These are phyloP conservation scores for Nigrospora oryzae DNA, from an alignment of 2,329 filamentous ascomycete genomes.

Conservation along the genomic window DNA sequence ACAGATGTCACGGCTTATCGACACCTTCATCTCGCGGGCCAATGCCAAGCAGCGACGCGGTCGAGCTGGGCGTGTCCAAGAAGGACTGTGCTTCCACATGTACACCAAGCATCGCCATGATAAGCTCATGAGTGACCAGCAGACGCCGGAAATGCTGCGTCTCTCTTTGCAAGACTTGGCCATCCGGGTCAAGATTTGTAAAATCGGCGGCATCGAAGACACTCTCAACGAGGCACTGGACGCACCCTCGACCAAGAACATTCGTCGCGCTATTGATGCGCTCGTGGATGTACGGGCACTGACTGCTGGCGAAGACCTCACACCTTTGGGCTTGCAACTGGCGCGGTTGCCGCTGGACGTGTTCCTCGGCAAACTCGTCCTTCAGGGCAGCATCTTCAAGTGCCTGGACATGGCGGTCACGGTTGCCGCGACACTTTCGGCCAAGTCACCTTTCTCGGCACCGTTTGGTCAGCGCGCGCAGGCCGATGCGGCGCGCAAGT, in stretches of 20 bases:
- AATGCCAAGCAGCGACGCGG: slow-evolving; percentile 94
- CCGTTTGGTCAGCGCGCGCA: slow-evolving; percentile 78
- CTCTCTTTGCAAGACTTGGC: slow-evolving; percentile 91
- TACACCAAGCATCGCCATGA: slow-evolving; percentile 90
- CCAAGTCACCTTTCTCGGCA: slow-evolving; percentile 86
- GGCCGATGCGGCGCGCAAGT: slow-evolving; percentile 68
- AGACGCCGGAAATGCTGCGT: slow-evolving; percentile 93
- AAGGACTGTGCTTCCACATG: slow-evolving; percentile 90
- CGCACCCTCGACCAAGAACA: slow-evolving; percentile 84
- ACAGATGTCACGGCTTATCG: slow-evolving; percentile 82
- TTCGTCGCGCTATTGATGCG: slow-evolving; percentile 84
- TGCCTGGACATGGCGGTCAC: slow-evolving; percentile 89
- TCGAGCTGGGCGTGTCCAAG: slow-evolving; percentile 88
- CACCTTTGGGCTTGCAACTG: slow-evolving; percentile 76
- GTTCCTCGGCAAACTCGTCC: slow-evolving; percentile 86
- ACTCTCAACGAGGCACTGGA: slow-evolving; percentile 84
- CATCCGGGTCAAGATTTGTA: slow-evolving; percentile 95
- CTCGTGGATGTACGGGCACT: slow-evolving; percentile 88
- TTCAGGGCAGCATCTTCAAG: slow-evolving; percentile 78
- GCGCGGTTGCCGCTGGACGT: slow-evolving; percentile 88
- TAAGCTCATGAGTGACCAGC: slow-evolving; percentile 76
- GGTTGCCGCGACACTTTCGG: slow-evolving; percentile 85
- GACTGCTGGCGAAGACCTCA: slow-evolving; percentile 73
- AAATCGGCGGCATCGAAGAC: slow-evolving; percentile 85
- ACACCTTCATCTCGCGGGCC: slow-evolving; percentile 90